Evolutionary conservation across 805 yeast species (phyloP).

Genomic region (Candida sithepensis): DNA sequence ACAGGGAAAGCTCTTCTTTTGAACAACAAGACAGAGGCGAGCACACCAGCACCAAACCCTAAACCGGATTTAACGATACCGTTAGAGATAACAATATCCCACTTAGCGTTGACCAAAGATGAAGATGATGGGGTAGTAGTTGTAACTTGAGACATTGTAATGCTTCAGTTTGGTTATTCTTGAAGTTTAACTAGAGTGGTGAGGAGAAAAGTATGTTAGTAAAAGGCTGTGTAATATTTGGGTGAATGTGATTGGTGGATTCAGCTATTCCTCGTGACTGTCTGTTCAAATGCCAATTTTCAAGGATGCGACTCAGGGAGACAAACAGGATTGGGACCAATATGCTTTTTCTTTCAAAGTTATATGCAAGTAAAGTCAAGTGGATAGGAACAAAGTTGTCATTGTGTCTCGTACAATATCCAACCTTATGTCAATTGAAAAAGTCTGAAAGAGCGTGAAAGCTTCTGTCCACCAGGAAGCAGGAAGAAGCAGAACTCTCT

Average conservation of each 20-base stretch:
- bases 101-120: conserved; percentile 37
- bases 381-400: no score
- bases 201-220: neutral
- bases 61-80: conserved; percentile 91
- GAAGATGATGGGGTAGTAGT: conserved; percentile 23
- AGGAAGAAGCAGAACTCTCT: no score
- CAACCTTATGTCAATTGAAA: no score
- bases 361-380: no score
- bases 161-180: neutral
- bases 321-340: no score
- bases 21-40: conserved; percentile 85
- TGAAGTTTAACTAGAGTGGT: neutral
- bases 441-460: no score
- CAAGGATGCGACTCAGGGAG: no score
- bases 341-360: no score
- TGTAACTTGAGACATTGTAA: conserved; percentile 22
- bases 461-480: no score
- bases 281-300: no score
- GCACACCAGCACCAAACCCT: conserved; percentile 95
- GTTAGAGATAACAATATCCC: conserved; percentile 97
- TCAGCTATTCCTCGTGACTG: no score
- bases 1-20: conserved; percentile 96
- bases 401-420: no score
- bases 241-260: neutral
- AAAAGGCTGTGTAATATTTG: neutral